Percentiles rank a stretch among this genome's conserved stretches.
Evolutionary conservation across 2,329 filamentous ascomycete species (phyloP).

Genomic region (Aspergillus terreus): DNA sequence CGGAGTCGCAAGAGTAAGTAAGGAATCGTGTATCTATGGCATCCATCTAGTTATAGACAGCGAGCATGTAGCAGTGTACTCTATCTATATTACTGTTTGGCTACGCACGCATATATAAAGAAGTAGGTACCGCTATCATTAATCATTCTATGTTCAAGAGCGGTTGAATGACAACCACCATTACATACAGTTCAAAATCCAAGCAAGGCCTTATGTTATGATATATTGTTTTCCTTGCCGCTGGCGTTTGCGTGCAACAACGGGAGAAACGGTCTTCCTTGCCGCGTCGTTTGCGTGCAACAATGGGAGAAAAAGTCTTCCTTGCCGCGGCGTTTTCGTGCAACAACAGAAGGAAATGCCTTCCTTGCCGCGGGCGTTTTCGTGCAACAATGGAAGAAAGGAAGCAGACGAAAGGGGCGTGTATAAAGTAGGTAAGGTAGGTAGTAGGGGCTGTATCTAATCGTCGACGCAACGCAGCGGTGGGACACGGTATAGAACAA

Average conservation of each 20-base stretch:
- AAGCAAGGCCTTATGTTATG: not conserved
- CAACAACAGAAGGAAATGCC: too few species aligned
- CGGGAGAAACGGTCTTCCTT: not conserved
- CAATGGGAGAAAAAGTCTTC: not conserved
- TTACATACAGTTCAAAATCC: not conserved
- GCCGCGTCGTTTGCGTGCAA: too few species aligned
- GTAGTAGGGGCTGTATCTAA: too few species aligned
- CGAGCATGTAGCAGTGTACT: too few species aligned
- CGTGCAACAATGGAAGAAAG: too few species aligned
- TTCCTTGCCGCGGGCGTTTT: too few species aligned
- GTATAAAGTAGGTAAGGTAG: too few species aligned
- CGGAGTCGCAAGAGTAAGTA: slow-evolving; percentile 10
- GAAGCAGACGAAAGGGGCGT: too few species aligned
- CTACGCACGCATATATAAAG: not conserved
- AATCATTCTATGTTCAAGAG: not conserved
- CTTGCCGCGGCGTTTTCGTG: not conserved
- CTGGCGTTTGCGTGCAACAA: too few species aligned
- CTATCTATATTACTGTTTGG: not conserved
- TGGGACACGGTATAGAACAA: too few species aligned
- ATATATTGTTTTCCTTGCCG: not conserved
- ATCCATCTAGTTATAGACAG: too few species aligned
- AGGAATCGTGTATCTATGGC: not conserved
- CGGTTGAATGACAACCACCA: not conserved
- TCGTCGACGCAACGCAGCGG: too few species aligned
- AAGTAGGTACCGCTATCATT: not conserved